Percentiles rank a stretch among this genome's conserved stretches.
Conservation (phyloP, 2,329 filamentous ascomycete species). For the Colletotrichum agaves region DNA sequence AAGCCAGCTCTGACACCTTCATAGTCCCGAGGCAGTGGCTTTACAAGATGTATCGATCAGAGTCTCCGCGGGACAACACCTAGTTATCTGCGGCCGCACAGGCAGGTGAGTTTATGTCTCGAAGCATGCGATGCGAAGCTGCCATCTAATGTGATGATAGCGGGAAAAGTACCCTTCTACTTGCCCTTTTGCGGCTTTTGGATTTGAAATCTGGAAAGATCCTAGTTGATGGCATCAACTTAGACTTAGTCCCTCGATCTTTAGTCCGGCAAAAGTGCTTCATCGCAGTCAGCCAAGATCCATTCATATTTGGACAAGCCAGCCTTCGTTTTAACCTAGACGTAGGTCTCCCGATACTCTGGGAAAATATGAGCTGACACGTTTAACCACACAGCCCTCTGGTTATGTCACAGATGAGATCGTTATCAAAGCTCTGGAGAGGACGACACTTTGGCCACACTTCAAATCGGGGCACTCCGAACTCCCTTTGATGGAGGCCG, state of each 20-base stretch:
- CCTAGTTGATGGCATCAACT: constrained; percentile 13
- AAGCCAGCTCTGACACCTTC: rapidly evolving
- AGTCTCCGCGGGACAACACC: constrained; percentile 11
- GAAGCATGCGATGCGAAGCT: not conserved
- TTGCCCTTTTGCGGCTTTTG: constrained; percentile 13
- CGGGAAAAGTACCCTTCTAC: constrained; percentile 21
- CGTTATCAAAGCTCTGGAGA: not conserved
- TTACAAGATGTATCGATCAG: not conserved
- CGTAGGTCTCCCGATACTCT: not conserved
- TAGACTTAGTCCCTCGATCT: constrained; percentile 1
- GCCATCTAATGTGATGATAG: not conserved
- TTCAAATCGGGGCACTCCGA: not conserved
- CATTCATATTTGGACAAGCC: not conserved
- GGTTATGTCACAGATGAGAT: not conserved
- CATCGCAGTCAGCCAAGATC: constrained; percentile 16
- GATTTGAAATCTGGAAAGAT: not conserved
- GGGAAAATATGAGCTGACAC: not conserved
- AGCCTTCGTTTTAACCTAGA: constrained; percentile 30
- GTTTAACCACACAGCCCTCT: not conserved
- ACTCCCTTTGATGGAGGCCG: not conserved
- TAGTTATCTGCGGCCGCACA: constrained; percentile 20
- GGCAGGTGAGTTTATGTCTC: constrained; percentile 6
- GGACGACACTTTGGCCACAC: not conserved
- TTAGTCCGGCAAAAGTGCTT: constrained; percentile 22
- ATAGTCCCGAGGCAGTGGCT: not conserved